Evolutionary conservation across 2,329 filamentous ascomycete genomes (phyloP).

Genomic region (Fusarium torreyae): DNA sequence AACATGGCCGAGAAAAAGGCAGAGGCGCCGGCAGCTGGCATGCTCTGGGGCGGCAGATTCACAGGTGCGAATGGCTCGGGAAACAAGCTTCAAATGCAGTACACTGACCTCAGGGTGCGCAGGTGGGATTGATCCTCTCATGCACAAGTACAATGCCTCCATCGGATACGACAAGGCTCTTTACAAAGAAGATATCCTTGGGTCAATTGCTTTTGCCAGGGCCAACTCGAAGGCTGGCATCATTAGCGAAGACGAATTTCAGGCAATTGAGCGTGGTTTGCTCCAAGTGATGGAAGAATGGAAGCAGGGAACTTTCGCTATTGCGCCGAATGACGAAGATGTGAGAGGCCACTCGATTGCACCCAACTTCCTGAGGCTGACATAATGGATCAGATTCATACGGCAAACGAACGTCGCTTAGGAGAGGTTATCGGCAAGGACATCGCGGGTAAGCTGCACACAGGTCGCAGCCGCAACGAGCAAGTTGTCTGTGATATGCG

Average conservation of each 20-base stretch:
- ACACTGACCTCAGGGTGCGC: conserved; percentile 49
- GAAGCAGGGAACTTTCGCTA: conserved; percentile 65
- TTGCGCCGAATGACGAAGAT: conserved; percentile 70
- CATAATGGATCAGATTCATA: conserved; percentile 64
- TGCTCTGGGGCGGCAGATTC: conserved; percentile 67
- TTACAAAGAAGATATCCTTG: conserved; percentile 85
- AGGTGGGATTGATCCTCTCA: conserved; percentile 82
- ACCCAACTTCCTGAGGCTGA: conserved; percentile 37
- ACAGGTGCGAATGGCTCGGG: conserved; percentile 58
- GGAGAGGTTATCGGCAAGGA: conserved; percentile 91
- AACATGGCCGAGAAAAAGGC: conserved; percentile 8
- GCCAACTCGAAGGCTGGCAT: conserved; percentile 84
- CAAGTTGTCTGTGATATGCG: conserved; percentile 93
- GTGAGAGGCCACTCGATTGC: conserved; percentile 47
- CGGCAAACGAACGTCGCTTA: conserved; percentile 79
- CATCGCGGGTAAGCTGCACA: conserved; percentile 90
- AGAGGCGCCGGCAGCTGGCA: neutral
- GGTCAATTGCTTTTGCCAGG: conserved; percentile 85
- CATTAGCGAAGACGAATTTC: conserved; percentile 80
- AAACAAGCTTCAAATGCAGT: conserved; percentile 45
- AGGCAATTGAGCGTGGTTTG: conserved; percentile 81
- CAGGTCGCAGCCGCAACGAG: conserved; percentile 88
- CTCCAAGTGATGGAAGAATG: conserved; percentile 70
- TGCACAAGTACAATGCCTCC: conserved; percentile 86
- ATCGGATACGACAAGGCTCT: conserved; percentile 85